Evolutionary conservation across 768 basidiomycete genomes (phyloP), one percentile per base, ranked within the genome.

Genomic region (Suillus americanus): DNA sequence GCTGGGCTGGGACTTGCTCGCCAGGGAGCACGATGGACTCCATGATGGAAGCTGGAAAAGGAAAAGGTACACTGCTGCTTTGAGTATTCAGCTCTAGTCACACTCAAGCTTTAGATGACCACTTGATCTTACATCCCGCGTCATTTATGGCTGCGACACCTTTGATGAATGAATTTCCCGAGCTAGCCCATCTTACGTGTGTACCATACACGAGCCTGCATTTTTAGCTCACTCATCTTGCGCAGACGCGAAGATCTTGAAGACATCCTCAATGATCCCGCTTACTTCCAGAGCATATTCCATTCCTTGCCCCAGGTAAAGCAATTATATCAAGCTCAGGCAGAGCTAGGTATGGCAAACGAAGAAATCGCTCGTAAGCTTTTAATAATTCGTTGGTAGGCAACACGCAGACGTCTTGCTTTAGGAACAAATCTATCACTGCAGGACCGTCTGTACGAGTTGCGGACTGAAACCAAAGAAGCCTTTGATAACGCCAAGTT

Each of bases 191-290:
- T 72, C 75, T 92, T 72, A 88, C 90, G 92, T 92, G 77, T 73
- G 87, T 71, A 57, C 55, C 48, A 60, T 60, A 43, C 65, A 59
- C 20, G 60, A 41, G 30, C 37, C 41, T 38, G 35, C 54, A 33
- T 14, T 46, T 28, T 28, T 43, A n/a, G 43, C 66, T 70, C 62
- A 74, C 51, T 62, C 25, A 54, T 65, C 33, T 40, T 53, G 57
- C 55, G n/a, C 70, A 95, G 94, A 68, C 86, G 92, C 60, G 90
- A 93, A 68, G 94, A 95, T 70, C 82, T 99, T n/a, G 92, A 97
- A 75, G 94, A 96, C 71, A 79, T 97, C 5, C 78, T 97, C 25
- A 81, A 83, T 16, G 93, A 97, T 73, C 90, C 89, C 1, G 78
- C 80, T 18, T 95, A 95, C 74, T 95, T 96, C 68, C 91, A 96